phyloP scores from a whole-genome alignment of 1,284 basidiomycete genomes.

The Phellopilus nigrolimitatus region DNA sequence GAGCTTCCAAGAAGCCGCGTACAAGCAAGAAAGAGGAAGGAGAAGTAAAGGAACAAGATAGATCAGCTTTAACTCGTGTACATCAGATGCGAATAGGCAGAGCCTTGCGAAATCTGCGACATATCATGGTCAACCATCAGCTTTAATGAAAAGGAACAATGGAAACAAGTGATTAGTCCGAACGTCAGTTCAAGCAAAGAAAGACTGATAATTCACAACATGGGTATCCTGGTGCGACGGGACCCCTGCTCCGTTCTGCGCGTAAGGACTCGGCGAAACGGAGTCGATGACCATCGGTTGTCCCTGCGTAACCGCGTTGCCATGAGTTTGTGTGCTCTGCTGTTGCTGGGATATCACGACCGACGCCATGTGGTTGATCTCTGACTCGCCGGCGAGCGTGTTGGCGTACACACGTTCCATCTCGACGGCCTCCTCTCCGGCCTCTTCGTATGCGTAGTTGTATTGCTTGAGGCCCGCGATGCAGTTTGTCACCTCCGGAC shows the following conservation, averaged over 20 bases:
- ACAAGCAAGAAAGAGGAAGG: neutral
- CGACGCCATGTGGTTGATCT: slow-evolving; percentile 18
- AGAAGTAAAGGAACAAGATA: neutral
- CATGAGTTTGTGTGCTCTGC: no score
- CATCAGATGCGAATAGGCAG: slow-evolving; percentile 10
- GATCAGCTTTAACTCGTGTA: neutral
- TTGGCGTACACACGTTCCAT: slow-evolving; percentile 53
- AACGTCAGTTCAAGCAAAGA: neutral
- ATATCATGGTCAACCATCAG: slow-evolving; percentile 1
- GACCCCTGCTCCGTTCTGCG: slow-evolving; percentile 3
- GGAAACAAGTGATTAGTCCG: neutral
- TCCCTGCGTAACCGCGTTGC: neutral
- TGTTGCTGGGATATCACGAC: slow-evolving; percentile 7
- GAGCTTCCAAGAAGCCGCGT: neutral
- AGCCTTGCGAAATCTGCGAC: neutral
- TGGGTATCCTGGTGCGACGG: neutral
- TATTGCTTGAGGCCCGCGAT: slow-evolving; percentile 85
- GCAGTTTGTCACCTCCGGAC: slow-evolving; percentile 77
- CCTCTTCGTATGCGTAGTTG: slow-evolving; percentile 79
- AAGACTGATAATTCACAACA: slow-evolving; percentile 1
- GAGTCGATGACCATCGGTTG: slow-evolving; percentile 9
- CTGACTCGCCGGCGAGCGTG: slow-evolving; percentile 28
- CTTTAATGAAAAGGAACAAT: neutral
- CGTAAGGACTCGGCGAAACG: neutral
- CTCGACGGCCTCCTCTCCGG: slow-evolving; percentile 70